Evolutionary conservation across 106 monocot species (phyloP), one percentile per base, ranked within the genome.

Genomic region (Vanilla planifolia): DNA sequence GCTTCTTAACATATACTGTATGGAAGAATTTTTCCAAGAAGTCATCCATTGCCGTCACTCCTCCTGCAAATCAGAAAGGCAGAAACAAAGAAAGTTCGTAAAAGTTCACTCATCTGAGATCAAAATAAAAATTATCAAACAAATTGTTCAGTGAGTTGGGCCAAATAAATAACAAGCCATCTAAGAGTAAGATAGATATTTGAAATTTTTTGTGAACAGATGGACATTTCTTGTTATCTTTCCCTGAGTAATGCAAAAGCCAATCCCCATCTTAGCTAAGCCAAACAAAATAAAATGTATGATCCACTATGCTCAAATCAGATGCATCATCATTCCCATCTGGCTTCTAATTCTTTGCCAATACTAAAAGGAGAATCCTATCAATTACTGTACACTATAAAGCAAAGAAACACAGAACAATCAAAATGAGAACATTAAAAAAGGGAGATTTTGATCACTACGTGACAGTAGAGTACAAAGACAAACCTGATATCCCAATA

Each of bases 11-110:
- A 19, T 68, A 74, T 7, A 79, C 79, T 0, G 0, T 6, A 8
- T 51, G 79, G 60, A 74, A 79, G 47, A 79, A 79, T 13, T 73
- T 51, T 51, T 64, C 19, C 24, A 79, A 22, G 51, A 79, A 79
- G 30, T 51, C 73, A 19, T 79, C 73, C 79, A 79, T 79, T 5
- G 79, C 48, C 6, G 79, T 69, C 58, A 79, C 79, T 9, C 81
- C 81, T 14, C 81, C 77, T 50, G 21, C 25, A 19, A n/a, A n/a
- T 45, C 44, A 45, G 6, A 45, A 7, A 45, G 20, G 16, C 20
- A 45, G 16, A 45, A 20, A 45, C 16, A 45, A 45, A 16, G 20
- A 14, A 11, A 33, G 10, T 17, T 32, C 15, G 10, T 34, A 33
- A 20, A 3, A 15, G 7, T 44, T 20, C 46, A 15, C 5, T 34